Base-by-base conservation (phyloP, 2,329 filamentous ascomycete species). In the Fusarium compactum region DNA sequence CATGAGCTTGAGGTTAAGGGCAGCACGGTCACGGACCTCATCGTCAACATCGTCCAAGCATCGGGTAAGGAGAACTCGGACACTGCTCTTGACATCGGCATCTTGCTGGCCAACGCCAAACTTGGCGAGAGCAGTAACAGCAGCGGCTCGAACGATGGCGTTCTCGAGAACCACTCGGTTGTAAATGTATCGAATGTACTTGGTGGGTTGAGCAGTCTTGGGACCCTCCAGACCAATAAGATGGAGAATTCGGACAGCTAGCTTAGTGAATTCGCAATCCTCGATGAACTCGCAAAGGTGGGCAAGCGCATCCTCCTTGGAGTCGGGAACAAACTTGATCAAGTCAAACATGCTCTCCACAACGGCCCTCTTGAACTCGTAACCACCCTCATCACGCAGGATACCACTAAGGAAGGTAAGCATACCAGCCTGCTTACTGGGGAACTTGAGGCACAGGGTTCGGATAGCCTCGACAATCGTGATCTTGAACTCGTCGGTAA, bases 271-370 rank as follows among this genome's bases (percentile, higher is more conserved):
- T 80, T 99, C 96, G 84, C 96, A 99, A 80, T 99, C 96, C 82
- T 99, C 96, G 71, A 99, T 99, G 79, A 99, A 99, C 80, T 99
- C 96, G 84, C 96, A 98, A 24, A 99, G 89, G 78, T 98, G 96
- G 16, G 95, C 93, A 51, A 99, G 89, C 20, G 96, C 95, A 72
- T 91, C 89, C 76, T 91, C 89, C 81, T 91, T 91, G 32, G 89
- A 90, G 65, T 98, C 96, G 2, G 96, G 96, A 5, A 99, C 95
- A 77, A 99, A 99, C 81, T 98, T 98, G 85, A 99, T 98, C 59
- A 99, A 85, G 77, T 99, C 96, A 78, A 99, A 98, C 91, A 99
- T 98, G 86, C 94, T 97, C 85, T 99, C 96, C 22, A 99, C 95
- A 14, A 99, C 95, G 55, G 94, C 92, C 61, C 94, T 91, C 89